phyloP scores from a whole-genome alignment of 2,329 filamentous ascomycete species.

The Fusarium incarnatum region DNA sequence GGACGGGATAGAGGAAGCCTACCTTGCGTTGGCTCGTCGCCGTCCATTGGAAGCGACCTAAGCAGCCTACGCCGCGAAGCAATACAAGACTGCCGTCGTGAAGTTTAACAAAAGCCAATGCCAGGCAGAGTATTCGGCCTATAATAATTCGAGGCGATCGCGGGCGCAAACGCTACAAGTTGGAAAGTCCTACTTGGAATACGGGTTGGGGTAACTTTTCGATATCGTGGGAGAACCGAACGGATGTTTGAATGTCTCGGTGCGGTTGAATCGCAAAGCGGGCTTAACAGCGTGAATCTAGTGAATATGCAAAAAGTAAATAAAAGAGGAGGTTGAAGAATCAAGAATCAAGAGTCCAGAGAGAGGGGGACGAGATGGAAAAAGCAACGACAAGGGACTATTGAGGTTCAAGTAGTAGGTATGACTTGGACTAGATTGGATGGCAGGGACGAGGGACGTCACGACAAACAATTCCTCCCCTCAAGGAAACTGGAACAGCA shows the following conservation, averaged over 20 bases:
- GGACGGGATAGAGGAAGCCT: constrained; percentile 19
- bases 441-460: constrained; percentile 36
- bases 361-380: constrained; percentile 31
- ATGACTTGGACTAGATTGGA: background rate
- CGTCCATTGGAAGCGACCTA: constrained; percentile 56
- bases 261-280: constrained; percentile 9
- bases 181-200: constrained; percentile 8
- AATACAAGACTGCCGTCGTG: constrained; percentile 34
- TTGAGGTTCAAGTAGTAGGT: constrained; percentile 28
- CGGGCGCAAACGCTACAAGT: constrained; percentile 28
- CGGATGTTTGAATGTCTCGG: constrained; percentile 20
- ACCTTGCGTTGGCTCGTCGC: constrained; percentile 60
- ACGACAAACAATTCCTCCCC: constrained; percentile 21
- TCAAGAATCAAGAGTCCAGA: constrained; percentile 20
- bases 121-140: constrained; percentile 8
- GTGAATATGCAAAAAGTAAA: constrained; percentile 15
- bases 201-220: constrained; percentile 20
- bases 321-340: constrained; percentile 11
- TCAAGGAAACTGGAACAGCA: constrained; percentile 1
- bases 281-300: constrained; percentile 1
- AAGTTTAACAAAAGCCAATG: constrained; percentile 18
- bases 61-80: constrained; percentile 45
- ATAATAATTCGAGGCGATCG: constrained; percentile 15
- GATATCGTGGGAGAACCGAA: constrained; percentile 21
- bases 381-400: constrained; percentile 39